Conservation (phyloP, 2,329 filamentous ascomycete genomes). For the Corniculantispora saksenae region DNA sequence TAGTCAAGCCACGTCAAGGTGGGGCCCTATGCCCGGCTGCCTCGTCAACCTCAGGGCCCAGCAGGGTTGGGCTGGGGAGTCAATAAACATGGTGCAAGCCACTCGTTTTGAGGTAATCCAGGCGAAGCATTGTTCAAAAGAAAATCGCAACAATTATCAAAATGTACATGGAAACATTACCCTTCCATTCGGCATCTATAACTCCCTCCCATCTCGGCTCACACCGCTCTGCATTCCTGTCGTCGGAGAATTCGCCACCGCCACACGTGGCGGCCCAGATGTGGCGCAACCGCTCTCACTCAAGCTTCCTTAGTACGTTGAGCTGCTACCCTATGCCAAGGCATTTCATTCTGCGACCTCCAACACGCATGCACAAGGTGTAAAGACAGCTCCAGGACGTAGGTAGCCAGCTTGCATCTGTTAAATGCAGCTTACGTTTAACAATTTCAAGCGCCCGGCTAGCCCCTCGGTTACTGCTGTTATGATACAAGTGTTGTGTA, state of each 20-base stretch:
- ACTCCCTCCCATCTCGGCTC: not conserved
- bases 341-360: not conserved
- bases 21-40: slow-evolving; percentile 1
- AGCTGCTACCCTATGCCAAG: not conserved
- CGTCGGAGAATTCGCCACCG: not conserved
- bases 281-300: not conserved
- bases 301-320: not conserved
- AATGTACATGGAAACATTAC: not conserved
- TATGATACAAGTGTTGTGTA: too few relatives aligned
- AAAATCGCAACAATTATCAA: not conserved
- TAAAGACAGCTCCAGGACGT: not conserved
- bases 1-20: slow-evolving; percentile 10
- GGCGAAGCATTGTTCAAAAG: slow-evolving; percentile 1
- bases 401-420: not conserved
- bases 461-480: not conserved
- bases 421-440: not conserved
- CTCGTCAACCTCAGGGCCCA: slow-evolving; percentile 18
- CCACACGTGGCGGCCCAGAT: not conserved
- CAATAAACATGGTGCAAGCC: slow-evolving; percentile 10
- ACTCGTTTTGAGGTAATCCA: too few relatives aligned
- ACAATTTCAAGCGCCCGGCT: not conserved
- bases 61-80: not conserved
- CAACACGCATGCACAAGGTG: not conserved
- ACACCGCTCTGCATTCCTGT: not conserved
- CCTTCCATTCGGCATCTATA: not conserved